These are phyloP conservation scores for Podosphaera xanthii DNA, from an alignment of 2,329 filamentous ascomycete species.

Conservation along the genomic window DNA sequence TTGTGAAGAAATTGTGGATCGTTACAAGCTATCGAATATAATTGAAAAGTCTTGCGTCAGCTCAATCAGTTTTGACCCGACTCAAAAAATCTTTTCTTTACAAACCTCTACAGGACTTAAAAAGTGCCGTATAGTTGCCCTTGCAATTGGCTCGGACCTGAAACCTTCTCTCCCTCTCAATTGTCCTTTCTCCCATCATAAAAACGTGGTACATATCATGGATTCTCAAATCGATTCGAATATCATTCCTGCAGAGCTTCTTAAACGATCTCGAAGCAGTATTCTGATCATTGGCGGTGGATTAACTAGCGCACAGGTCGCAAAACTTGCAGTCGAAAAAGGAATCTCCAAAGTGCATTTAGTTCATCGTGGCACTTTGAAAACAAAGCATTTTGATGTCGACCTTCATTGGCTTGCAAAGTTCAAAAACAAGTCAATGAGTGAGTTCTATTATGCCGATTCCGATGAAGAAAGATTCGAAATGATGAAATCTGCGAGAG, in stretches of 20 bases:
- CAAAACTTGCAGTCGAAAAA: conserved; percentile 38
- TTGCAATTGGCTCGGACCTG: conserved; percentile 49
- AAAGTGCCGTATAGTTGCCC: conserved; percentile 38
- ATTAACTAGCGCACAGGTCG: conserved; percentile 51
- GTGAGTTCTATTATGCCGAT: conserved; percentile 55
- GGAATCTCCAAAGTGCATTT: conserved; percentile 48
- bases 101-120: conserved; percentile 29
- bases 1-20: conserved; percentile 30
- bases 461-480: conserved; percentile 43
- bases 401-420: conserved; percentile 62
- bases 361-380: conserved; percentile 35
- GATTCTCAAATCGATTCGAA: neutral
- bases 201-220: conserved; percentile 2
- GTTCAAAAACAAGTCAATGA: conserved; percentile 56
- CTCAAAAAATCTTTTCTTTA: conserved; percentile 40
- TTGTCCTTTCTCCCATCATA: conserved; percentile 18
- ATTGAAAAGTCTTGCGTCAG: conserved; percentile 29
- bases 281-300: conserved; percentile 43
- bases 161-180: conserved; percentile 20
- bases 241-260: neutral
- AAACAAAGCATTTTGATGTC: conserved; percentile 57
- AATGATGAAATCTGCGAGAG: conserved; percentile 41
- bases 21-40: conserved; percentile 34
- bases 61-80: conserved; percentile 8
- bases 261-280: neutral